These are phyloP conservation scores for Fusarium abutilonis DNA, from an alignment of 2,329 filamentous ascomycete species.

Conservation along the genomic window DNA sequence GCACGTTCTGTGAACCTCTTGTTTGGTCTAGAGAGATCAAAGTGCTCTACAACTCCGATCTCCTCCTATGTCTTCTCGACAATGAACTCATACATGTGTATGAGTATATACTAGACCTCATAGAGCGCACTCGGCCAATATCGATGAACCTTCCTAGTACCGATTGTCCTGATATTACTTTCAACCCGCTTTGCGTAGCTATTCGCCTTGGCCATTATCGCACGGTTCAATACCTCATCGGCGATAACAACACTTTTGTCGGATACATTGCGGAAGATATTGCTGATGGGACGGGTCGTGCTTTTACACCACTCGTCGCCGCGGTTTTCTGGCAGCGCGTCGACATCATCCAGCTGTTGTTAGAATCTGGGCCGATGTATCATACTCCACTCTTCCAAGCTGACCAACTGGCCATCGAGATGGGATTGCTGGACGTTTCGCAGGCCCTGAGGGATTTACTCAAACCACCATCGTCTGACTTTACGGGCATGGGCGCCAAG, in stretches of 20 bases:
- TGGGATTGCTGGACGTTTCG: slow-evolving; percentile 29
- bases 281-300: slow-evolving; percentile 8
- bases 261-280: slow-evolving; percentile 35
- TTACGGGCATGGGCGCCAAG: slow-evolving; percentile 16
- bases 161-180: slow-evolving; percentile 42
- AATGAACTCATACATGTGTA: slow-evolving; percentile 41
- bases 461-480: not conserved
- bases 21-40: slow-evolving; percentile 43
- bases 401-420: slow-evolving; percentile 34
- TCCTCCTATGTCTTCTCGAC: slow-evolving; percentile 44
- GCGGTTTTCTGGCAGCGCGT: slow-evolving; percentile 44
- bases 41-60: slow-evolving; percentile 34
- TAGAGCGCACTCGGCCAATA: slow-evolving; percentile 39
- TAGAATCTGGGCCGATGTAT: slow-evolving; percentile 35
- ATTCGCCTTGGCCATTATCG: slow-evolving; percentile 43
- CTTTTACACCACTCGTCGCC: slow-evolving; percentile 46
- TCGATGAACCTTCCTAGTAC: slow-evolving; percentile 10
- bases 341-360: slow-evolving; percentile 39
- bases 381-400: slow-evolving; percentile 36
- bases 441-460: slow-evolving; percentile 26
- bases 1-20: slow-evolving; percentile 45
- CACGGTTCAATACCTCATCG: slow-evolving; percentile 28
- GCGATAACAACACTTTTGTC: slow-evolving; percentile 35
- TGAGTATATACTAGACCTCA: slow-evolving; percentile 44
- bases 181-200: slow-evolving; percentile 45